Evolutionary conservation across 345 rosid genomes (phyloP), one percentile per base, ranked within the genome.

Genomic region (Salix exigua): DNA sequence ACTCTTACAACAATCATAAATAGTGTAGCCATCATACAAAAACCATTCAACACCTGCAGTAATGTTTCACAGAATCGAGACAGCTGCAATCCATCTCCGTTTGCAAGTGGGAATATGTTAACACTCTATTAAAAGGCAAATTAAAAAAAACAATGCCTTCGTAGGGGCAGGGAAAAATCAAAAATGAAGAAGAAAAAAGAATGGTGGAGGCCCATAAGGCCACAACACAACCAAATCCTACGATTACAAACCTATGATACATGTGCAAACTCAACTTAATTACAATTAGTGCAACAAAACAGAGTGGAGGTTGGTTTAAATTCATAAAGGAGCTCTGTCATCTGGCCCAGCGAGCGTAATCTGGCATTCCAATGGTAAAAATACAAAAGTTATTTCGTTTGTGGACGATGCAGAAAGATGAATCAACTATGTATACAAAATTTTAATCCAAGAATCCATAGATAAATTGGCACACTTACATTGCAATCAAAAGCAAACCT

Each of bases 401-500:
- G 37, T 19, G 28, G 14, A 38, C 0, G 28, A 26, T 6, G 6
- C 46, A 1, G 13, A 40, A 10, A 40, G 14, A 40, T 1, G n/a
- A 68, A 40, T 28, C 61, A 5, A 33, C 30, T 21, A 11, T 0
- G 16, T 28, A 8, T n/a, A 51, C 23, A 58, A 68, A 5, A 40
- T 1, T 23, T 6, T 16, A 0, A 21, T 19, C 7, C 17, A 7
- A 37, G 18, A 6, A 38, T 37, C 4, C 2, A 5, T 17, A 42
- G 50, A 37, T 7, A 17, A 23, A 37, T 61, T 60, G 66, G 68
- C 46, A 40, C 55, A 50, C 77, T 88, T 89, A 94, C 98, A 84
- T 96, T 96, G 85, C 95, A 92, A 83, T 96, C 94, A n/a, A 89
- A 96, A 72, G 99, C 99, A 66, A 94, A 92, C 79, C 98, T 88